Base-by-base conservation (phyloP, 805 yeast species). In the Ogataea ganodermae region DNA sequence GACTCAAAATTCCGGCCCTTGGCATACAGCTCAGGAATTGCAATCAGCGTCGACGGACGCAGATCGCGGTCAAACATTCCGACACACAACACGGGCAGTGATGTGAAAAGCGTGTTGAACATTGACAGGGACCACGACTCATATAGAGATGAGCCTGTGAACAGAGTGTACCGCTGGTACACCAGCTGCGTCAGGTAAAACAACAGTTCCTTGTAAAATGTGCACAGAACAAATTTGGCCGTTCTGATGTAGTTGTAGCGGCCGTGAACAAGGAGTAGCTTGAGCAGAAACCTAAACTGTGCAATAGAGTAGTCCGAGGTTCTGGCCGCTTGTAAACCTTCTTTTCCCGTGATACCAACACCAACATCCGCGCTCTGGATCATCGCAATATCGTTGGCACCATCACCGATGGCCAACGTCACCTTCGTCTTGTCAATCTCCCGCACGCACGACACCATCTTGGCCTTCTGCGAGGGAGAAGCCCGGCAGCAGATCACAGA, bases 351-450 rank as follows among this genome's bases (percentile, higher is more conserved):
- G 44, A 94, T 94, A 23, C 99, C 99, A 52, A 94, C 80, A 23
- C 99, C 99, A 46, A 94, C 89, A 67, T 94, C 98, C 0, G 99
- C 99, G 61, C 95, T 86, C 70, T 94, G 97, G 52, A 94, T 94
- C 99, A 94, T 94, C 1, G 99, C 98, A 63, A 94, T 91, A 67
- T 94, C 99, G 63, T 94, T 94, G 2, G 99, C 99, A 54, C 99
- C 99, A 69, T 94, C 99, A 6, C 99, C 99, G 62, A 94, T 87
- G 0, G 99, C 99, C 51, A 94, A 74, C 0, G 97, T 89, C 5
- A 94, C 97, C 33, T 87, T 76, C 1, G 69, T 69, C 42, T 76
- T 82, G 58, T 85, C 78, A 48, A 84, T 70, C n/a, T 75, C 71
- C 43, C 98, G 75, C n/a, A 95, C 89, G 27, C 83, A 76, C 22